Evolutionary conservation across 768 basidiomycete species (phyloP).

Genomic region (Mycena pura): DNA sequence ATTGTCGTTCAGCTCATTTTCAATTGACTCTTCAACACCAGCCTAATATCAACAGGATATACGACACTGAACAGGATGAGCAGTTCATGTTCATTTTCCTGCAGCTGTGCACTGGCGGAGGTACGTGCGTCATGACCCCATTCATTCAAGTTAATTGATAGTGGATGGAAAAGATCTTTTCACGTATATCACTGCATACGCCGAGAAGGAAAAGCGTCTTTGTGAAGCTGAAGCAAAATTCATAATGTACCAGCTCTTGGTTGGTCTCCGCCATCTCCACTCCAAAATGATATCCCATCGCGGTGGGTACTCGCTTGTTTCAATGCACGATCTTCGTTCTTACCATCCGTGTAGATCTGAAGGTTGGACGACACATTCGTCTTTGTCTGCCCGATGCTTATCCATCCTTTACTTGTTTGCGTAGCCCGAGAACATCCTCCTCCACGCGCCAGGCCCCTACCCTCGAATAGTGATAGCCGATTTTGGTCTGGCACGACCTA

Average conservation of each 20-base stretch:
- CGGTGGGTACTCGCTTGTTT: slow-evolving; percentile 50
- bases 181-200: slow-evolving; percentile 75
- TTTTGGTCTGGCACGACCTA: slow-evolving; percentile 83
- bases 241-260: slow-evolving; percentile 80
- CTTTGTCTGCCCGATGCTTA: neutral
- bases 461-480: slow-evolving; percentile 87
- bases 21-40: slow-evolving; percentile 34
- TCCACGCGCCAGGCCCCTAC: slow-evolving; percentile 81
- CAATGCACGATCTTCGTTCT: neutral
- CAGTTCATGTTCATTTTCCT: slow-evolving; percentile 78
- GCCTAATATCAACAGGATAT: slow-evolving; percentile 85
- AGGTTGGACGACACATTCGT: slow-evolving; percentile 47
- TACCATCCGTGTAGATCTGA: slow-evolving; percentile 55
- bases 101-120: slow-evolving; percentile 83
- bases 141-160: no score
- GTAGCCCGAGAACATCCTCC: slow-evolving; percentile 85
- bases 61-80: slow-evolving; percentile 67
- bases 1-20: neutral
- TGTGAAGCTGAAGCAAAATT: slow-evolving; percentile 86
- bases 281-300: slow-evolving; percentile 77
- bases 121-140: no score
- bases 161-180: slow-evolving; percentile 73
- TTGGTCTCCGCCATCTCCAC: slow-evolving; percentile 75
- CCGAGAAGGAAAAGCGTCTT: slow-evolving; percentile 55
- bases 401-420: slow-evolving; percentile 2